Percentiles rank a stretch among this genome's conserved stretches.
phyloP scores from a whole-genome alignment of 768 basidiomycete genomes.

The Leccinum incarnatum region DNA sequence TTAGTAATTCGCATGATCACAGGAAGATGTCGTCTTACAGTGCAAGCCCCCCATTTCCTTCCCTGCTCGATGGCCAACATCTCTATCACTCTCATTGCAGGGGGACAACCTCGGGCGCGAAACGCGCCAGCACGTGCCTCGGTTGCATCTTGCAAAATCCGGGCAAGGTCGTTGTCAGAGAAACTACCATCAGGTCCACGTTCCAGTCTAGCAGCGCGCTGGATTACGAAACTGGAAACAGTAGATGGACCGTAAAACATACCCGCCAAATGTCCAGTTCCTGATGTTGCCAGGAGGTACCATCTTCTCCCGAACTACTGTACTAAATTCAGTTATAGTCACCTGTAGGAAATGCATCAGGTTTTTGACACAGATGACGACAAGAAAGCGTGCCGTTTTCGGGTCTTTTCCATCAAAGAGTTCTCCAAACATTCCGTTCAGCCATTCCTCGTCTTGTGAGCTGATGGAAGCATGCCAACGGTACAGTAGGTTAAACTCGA shows the following conservation, averaged over 20 bases:
- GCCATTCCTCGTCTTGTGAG: constrained; percentile 52
- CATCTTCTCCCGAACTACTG: constrained; percentile 9
- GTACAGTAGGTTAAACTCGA: constrained; percentile 67
- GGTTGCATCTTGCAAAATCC: constrained; percentile 61
- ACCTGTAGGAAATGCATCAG: constrained; percentile 10
- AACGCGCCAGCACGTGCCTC: constrained; percentile 58
- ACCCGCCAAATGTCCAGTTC: constrained; percentile 58
- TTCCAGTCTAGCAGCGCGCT: constrained; percentile 36
- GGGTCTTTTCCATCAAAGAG: constrained; percentile 43
- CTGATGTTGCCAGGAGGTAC: constrained; percentile 23
- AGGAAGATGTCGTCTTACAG: constrained; percentile 40
- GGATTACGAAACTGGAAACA: neutral
- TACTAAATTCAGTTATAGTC: constrained; percentile 21
- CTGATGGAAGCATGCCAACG: constrained; percentile 67
- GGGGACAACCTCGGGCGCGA: constrained; percentile 64
- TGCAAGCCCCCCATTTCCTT: constrained; percentile 69
- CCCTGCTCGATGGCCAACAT: constrained; percentile 66
- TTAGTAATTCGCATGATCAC: neutral
- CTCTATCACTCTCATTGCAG: constrained; percentile 63
- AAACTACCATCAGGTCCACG: constrained; percentile 54
- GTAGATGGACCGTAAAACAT: neutral
- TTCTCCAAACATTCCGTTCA: constrained; percentile 41
- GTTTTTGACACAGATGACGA: neutral
- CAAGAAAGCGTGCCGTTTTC: constrained; percentile 31
- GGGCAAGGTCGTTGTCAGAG: constrained; percentile 59